Evolutionary conservation across 2,329 filamentous ascomycete species (phyloP), one percentile per base, ranked within the genome.

Genomic region (Xylaria sp.): DNA sequence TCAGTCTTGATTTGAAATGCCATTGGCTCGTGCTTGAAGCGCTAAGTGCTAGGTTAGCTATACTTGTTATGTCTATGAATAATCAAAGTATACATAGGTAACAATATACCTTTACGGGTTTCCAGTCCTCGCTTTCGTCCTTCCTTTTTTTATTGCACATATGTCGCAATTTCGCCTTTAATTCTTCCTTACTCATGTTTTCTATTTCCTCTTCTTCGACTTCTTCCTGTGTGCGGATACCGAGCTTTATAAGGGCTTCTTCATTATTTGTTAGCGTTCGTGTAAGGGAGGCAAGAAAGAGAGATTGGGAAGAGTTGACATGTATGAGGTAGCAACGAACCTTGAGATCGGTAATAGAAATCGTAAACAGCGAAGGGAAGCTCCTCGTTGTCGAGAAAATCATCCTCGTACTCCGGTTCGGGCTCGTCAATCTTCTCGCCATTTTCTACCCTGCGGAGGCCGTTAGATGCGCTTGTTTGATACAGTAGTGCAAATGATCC

Each of bases 291-390:
- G 14, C 2, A 3, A 17, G 11, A 42, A 12, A 11, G 11, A 42
- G 8, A 11, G n/a, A 11, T 11, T 27, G 8, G 3, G 39, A 47
- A 48, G n/a, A n/a, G 9, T 11, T 14, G 19, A 3, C 8, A 9
- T 36, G 19, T 45, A 19, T 27, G n/a, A 4, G 24, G 2, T 14
- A 3, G 7, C 0, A 2, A 58, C 55, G 8, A 58, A 58, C 55
- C 39, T 58, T 8, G 36, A 7, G 55, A 58, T 21, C 55, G 55
- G 39, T 58, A 58, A 47, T 30, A 17, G 36, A 58, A 58, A 30
- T 32, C 39, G 4, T n/a, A 58, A 12, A 47, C 36, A 1, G 39
- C 55, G 24, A 47, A 58, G 17, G 55, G 55, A 30, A 5, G 36
- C 4, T 19, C 9, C 8, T 58, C 36, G 6, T 12, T 8, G 27